Evolutionary conservation across 2,329 filamentous ascomycete genomes (phyloP), one percentile per base, ranked within the genome.

Genomic region (Pseudogymnoascus sp.): DNA sequence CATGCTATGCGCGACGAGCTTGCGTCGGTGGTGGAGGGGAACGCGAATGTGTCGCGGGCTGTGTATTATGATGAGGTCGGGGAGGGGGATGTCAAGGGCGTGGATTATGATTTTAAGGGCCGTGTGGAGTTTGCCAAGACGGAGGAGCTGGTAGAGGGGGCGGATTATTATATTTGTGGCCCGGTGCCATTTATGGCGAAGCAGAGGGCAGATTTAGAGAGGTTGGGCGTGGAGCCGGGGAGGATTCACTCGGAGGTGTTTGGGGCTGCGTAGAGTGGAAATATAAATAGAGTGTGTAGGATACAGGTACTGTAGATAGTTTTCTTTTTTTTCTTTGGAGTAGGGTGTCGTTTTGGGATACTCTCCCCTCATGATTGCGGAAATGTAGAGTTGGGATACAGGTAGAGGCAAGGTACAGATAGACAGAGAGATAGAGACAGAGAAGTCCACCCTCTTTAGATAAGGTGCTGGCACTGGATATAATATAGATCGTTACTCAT

Each of bases 1-100:
- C 77, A 82, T 45, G 84, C 85, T 0, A 90, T 89, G 68, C 77
- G 73, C 60, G 69, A 76, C 33, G 76, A 83, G 63, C 71, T 87
- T 38, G 73, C 75, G 3, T 11, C 26, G 5, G 45, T 58, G n/a
- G 11, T 62, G 4, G 41, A 29, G 7, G 7, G 5, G n/a, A 33
- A 62, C 8, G n/a, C 10, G 12, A 41, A 62, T 11, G 60, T 62
- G 26, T 52, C 39, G 21, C n/a, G 5, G 31, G 45, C 45, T 29
- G 43, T 62, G 21, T 62, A 52, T 16, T 62, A 62, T 45, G 60
- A 62, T 16, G n/a, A 59, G 16, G 39, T 62, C 2, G 33, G 43
- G 19, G 16, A 45, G 23, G 43, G 21, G 23, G 60, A 59, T 26
- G 31, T 62, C n/a, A 62, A 62, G 33, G 60, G 60, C 5, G 23